Evolutionary conservation across 2,329 filamentous ascomycete genomes (phyloP), one percentile per base, ranked within the genome.

Genomic region (Xylaria sp.): DNA sequence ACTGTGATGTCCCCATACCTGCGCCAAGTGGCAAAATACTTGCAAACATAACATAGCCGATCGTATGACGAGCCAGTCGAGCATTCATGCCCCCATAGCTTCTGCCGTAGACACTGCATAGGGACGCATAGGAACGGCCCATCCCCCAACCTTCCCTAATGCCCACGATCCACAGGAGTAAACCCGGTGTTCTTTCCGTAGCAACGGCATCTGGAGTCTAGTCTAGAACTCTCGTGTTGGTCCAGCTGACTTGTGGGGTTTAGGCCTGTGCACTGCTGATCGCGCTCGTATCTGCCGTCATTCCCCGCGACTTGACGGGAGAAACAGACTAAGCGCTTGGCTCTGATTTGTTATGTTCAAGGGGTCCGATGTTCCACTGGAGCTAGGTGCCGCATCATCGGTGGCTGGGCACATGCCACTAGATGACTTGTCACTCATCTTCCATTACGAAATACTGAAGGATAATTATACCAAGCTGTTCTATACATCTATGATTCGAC

Each of bases 201-300:
- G 13, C 47, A 21, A 33, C 29, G 46, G 31, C 40, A 63, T 54
- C 53, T 37, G 37, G 41, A 54, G 38, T 15, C 47, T n/a, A n/a
- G n/a, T 38, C 52, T 40, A 54, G 17, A 53, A 60, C 53, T 27
- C 61, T 63, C 61, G 61, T 63, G 53, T 63, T 63, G 40, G 33
- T 51, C 41, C 44, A 46, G 49, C 37, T 37, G 47, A 27, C 27
- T 51, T 59, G 55, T 55, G 55, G 60, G 51, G 49, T 49, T 62
- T 49, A 8, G 54, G 54, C 43, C 35, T 58, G 35, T 58, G 38
- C 37, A 47, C 31, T 58, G 62, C 62, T 33, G 62, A 64, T 64
- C 62, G 29, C 4, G n/a, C 54, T 64, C 58, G 62, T 64, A 62
- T 64, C 46, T 62, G 61, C 61, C 37, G 61, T 57, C 53, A 44